Conservation (phyloP, 441 rosid genomes). For the Syzygium malaccense region DNA sequence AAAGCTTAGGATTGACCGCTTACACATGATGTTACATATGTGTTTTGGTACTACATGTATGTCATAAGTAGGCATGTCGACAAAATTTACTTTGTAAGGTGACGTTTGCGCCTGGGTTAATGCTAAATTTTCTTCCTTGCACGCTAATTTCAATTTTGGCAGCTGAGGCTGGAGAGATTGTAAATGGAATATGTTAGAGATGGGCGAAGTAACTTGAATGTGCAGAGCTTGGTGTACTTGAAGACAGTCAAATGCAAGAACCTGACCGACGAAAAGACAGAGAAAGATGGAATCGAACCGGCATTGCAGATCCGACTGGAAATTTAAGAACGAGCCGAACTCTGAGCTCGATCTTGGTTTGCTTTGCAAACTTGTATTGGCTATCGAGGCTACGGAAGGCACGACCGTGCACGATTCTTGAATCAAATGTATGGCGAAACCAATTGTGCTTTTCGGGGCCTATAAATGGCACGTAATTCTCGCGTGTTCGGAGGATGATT, state of each 20-base stretch:
- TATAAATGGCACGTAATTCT: background rate
- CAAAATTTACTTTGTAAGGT: background rate
- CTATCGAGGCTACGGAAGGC: background rate
- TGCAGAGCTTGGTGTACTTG: background rate
- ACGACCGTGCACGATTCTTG: background rate
- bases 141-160: background rate
- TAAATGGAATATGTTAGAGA: background rate
- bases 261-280: background rate
- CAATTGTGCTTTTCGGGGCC: background rate
- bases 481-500: background rate
- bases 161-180: background rate
- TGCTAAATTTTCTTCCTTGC: background rate
- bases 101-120: background rate
- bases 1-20: background rate
- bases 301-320: background rate
- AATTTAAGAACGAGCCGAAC: background rate
- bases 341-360: background rate
- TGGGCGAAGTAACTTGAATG: background rate
- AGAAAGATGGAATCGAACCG: background rate
- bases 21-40: background rate
- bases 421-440: background rate
- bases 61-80: background rate
- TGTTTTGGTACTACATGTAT: background rate
- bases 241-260: background rate
- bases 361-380: background rate